These are phyloP conservation scores for Coemansia sp. DNA, from an alignment of 192 early-diverging fungal species.

Conservation along the genomic window DNA sequence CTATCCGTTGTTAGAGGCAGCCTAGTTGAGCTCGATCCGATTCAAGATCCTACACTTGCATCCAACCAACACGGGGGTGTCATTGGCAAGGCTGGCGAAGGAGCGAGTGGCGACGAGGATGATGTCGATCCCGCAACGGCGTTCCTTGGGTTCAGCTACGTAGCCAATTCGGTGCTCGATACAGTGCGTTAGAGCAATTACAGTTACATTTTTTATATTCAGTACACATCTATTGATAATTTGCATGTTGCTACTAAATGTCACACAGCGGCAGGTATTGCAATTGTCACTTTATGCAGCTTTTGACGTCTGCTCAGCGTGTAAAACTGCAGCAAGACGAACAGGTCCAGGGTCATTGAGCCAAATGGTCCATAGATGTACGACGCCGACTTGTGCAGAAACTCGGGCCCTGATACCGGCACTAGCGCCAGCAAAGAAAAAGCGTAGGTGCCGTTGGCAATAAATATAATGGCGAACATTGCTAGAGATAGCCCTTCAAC, in stretches of 20 bases:
- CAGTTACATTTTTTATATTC: background rate
- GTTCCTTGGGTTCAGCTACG: slow-evolving; percentile 55
- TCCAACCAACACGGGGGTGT: background rate
- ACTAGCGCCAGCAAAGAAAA: slow-evolving; percentile 52
- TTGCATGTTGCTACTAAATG: background rate
- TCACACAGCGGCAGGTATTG: background rate
- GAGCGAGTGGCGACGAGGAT: background rate
- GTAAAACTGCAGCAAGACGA: slow-evolving; percentile 23
- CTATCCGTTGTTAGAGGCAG: slow-evolving; percentile 33
- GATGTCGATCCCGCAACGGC: slow-evolving; percentile 52
- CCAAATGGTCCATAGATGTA: slow-evolving; percentile 34
- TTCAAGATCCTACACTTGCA: background rate
- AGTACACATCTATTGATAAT: background rate
- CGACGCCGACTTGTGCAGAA: slow-evolving; percentile 13
- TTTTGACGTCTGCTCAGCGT: background rate
- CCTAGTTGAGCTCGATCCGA: slow-evolving; percentile 19
- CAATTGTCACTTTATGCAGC: background rate
- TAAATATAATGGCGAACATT: slow-evolving; percentile 69
- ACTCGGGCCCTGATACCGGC: slow-evolving; percentile 14
- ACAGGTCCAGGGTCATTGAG: slow-evolving; percentile 22
- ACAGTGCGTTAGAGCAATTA: slow-evolving; percentile 15
- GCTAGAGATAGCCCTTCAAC: slow-evolving; percentile 72
- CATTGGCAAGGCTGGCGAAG: slow-evolving; percentile 4
- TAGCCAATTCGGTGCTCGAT: slow-evolving; percentile 53
- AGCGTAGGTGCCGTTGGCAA: slow-evolving; percentile 68